Conservation (phyloP, 495 filamentous ascomycete genomes). For the Penicillium argentinense region DNA sequence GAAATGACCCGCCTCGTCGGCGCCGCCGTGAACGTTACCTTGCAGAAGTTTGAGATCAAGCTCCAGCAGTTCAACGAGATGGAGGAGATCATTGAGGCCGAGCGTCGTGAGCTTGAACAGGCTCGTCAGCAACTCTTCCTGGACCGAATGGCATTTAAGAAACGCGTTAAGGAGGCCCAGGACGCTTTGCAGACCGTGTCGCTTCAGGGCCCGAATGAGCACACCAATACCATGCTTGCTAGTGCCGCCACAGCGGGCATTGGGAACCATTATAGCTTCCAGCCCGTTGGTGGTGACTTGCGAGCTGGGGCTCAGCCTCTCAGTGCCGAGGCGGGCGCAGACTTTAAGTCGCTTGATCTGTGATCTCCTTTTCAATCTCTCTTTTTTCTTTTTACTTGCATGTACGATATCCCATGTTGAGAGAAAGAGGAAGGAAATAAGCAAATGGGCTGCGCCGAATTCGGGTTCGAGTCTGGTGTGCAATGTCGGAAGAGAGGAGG, state of each 20-base stretch:
- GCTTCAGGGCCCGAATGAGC: conserved; percentile 54
- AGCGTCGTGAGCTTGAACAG: conserved; percentile 88
- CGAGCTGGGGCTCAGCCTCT: conserved; percentile 60
- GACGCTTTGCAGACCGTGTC: conserved; percentile 67
- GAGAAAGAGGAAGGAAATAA: neutral
- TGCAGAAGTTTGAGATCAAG: conserved; percentile 82
- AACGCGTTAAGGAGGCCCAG: conserved; percentile 78
- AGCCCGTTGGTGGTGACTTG: conserved; percentile 41
- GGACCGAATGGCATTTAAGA: conserved; percentile 86
- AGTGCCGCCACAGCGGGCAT: conserved; percentile 45
- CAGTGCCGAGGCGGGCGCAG: conserved; percentile 57
- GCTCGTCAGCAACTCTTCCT: conserved; percentile 90
- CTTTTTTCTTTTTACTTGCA: conserved; percentile 28
- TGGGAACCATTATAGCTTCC: conserved; percentile 62
- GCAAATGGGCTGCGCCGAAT: too few relatives aligned
- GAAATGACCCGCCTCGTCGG: conserved; percentile 92
- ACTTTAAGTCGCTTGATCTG: conserved; percentile 50
- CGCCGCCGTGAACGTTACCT: conserved; percentile 76
- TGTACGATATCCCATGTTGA: conserved; percentile 30
- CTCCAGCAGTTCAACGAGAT: conserved; percentile 94
- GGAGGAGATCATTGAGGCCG: conserved; percentile 85
- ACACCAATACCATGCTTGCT: conserved; percentile 53
- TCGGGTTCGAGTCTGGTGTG: too few relatives aligned
- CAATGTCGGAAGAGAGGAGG: too few relatives aligned
- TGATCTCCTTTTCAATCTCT: conserved; percentile 34